A percentile compares a stretch with the other conserved stretches of the same genome.
These are phyloP conservation scores for Dactylellina drechsleri DNA, from an alignment of 2,329 filamentous ascomycete species.

Conservation along the genomic window DNA sequence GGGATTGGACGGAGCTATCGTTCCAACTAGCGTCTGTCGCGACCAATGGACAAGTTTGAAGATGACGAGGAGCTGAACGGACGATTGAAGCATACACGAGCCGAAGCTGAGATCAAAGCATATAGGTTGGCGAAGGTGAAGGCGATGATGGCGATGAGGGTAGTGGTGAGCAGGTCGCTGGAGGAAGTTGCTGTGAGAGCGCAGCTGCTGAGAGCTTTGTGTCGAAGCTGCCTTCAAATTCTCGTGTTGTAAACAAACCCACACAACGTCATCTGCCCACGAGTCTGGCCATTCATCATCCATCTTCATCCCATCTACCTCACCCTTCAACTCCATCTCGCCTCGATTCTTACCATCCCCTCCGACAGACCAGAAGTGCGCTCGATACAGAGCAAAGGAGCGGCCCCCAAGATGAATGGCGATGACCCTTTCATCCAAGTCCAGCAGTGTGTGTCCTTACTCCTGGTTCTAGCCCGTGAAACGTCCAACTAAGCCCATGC, in stretches of 20 bases:
- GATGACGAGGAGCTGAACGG: neutral
- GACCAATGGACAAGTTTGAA: neutral
- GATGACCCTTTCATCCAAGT: slow-evolving; percentile 59
- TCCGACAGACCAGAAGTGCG: neutral
- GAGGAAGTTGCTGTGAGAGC: neutral
- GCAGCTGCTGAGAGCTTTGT: slow-evolving; percentile 8
- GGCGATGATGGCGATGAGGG: neutral
- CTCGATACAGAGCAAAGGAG: slow-evolving; percentile 8
- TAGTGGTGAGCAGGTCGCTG: slow-evolving; percentile 3
- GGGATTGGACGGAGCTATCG: slow-evolving; percentile 39
- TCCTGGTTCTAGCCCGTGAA: neutral
- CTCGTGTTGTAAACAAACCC: slow-evolving; percentile 55
- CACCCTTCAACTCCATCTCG: neutral
- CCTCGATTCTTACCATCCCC: neutral
- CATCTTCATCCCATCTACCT: too few species aligned
- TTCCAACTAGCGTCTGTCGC: slow-evolving; percentile 14
- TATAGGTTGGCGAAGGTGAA: slow-evolving; percentile 1
- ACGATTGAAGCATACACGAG: neutral
- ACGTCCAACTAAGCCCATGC: slow-evolving; percentile 42
- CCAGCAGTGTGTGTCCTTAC: slow-evolving; percentile 56
- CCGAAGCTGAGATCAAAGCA: neutral
- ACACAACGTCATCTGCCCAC: slow-evolving; percentile 44
- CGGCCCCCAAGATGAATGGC: slow-evolving; percentile 54
- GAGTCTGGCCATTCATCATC: too few species aligned
- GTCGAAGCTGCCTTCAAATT: slow-evolving; percentile 35